phyloP scores from a whole-genome alignment of 106 monocot species.

The Triglochin maritima region DNA sequence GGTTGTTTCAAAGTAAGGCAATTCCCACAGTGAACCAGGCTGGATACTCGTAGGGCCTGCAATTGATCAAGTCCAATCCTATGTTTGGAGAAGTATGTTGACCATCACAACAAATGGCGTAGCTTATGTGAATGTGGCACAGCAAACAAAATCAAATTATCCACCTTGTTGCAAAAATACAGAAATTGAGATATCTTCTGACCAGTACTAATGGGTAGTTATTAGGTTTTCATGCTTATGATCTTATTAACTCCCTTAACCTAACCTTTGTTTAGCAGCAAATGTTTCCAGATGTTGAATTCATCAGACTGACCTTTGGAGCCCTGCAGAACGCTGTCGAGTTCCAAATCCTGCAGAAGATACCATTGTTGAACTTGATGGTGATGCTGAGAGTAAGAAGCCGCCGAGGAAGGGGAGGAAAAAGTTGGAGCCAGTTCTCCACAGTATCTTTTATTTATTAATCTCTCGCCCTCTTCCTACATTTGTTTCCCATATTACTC shows the following conservation, averaged over 20 bases:
- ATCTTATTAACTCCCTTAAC: background rate
- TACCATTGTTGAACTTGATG: constrained; percentile 17
- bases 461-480: background rate
- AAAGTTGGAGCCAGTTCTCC: constrained; percentile 20
- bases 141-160: background rate
- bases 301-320: background rate
- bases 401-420: constrained; percentile 53
- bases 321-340: constrained; percentile 41
- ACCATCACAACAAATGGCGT: no score
- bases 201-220: background rate
- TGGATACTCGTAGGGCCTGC: no score
- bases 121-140: no score
- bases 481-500: background rate
- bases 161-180: background rate
- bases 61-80: no score
- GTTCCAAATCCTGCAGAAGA: constrained; percentile 20
- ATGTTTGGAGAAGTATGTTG: no score
- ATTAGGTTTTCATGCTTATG: background rate
- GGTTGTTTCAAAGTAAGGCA: no score
- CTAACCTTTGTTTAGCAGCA: background rate
- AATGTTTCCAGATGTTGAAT: background rate
- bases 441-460: constrained; percentile 31
- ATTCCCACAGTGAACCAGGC: no score
- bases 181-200: no score
- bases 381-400: constrained; percentile 26